phyloP scores from a whole-genome alignment of 768 basidiomycete species.

The Russula lepida region DNA sequence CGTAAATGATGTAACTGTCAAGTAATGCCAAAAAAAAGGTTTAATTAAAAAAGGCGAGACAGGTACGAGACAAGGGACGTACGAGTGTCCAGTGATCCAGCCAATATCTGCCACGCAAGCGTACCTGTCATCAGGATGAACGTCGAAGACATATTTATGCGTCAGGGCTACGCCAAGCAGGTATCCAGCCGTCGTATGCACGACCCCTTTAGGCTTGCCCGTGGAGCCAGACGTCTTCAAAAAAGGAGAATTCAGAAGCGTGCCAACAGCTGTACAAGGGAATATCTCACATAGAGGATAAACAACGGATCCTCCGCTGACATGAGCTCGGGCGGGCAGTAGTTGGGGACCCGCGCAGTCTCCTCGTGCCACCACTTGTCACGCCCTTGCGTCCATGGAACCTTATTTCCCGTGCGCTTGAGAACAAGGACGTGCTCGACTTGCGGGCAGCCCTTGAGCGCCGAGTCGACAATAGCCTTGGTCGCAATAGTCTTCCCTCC shows the following conservation, averaged over 20 bases:
- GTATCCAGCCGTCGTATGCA: conserved; percentile 84
- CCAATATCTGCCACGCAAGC: conserved; percentile 99
- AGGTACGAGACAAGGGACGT: conserved; percentile 11
- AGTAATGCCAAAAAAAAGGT: not conserved
- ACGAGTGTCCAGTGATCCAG: conserved; percentile 98
- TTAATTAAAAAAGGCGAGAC: not conserved
- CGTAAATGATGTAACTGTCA: conserved; percentile 83
- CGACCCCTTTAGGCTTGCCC: conserved; percentile 95
- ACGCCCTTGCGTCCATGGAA: conserved; percentile 73
- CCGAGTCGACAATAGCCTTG: conserved; percentile 88
- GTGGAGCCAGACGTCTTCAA: conserved; percentile 85
- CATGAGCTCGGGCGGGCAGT: conserved; percentile 87
- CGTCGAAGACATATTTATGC: conserved; percentile 95
- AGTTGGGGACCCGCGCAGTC: conserved; percentile 69
- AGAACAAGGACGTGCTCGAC: conserved; percentile 92
- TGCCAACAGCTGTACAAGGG: not conserved
- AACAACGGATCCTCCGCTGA: conserved; percentile 92
- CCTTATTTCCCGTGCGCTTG: conserved; percentile 73
- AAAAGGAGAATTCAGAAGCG: not conserved
- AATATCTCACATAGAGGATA: conserved; percentile 83
- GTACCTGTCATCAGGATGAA: conserved; percentile 92
- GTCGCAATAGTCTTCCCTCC: conserved; percentile 95
- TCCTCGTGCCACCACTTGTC: conserved; percentile 99
- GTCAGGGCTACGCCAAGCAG: conserved; percentile 87
- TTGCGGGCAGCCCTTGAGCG: conserved; percentile 71